These are phyloP conservation scores for Domatiomyces catenatus DNA, from an alignment of 2,329 filamentous ascomycete species.

Conservation along the genomic window DNA sequence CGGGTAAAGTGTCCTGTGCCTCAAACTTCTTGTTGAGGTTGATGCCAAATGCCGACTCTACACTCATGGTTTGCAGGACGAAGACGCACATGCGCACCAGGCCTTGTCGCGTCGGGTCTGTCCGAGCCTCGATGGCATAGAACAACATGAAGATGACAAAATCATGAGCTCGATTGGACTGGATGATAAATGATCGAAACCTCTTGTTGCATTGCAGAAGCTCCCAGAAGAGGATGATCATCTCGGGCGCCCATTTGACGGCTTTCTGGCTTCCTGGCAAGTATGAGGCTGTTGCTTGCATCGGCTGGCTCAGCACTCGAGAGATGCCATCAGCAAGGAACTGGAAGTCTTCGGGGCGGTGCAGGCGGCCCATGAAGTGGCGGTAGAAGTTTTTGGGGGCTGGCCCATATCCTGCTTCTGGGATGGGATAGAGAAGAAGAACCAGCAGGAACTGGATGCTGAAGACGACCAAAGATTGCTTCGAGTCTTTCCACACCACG, in stretches of 20 bases:
- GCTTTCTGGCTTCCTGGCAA: constrained; percentile 69
- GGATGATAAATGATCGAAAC: constrained; percentile 91
- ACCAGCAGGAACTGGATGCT: constrained; percentile 81
- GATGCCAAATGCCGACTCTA: constrained; percentile 77
- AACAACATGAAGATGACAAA: constrained; percentile 83
- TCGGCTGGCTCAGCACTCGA: constrained; percentile 60
- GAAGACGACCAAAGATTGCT: constrained; percentile 81
- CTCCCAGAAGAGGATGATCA: constrained; percentile 96
- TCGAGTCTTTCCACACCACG: constrained; percentile 77
- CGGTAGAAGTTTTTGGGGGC: constrained; percentile 82
- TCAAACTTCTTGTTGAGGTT: constrained; percentile 82
- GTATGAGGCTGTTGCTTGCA: constrained; percentile 77
- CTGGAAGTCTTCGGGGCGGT: constrained; percentile 91
- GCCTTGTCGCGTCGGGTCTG: constrained; percentile 75
- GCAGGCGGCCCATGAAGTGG: constrained; percentile 76
- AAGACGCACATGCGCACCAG: constrained; percentile 97
- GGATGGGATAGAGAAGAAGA: constrained; percentile 72
- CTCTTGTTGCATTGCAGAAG: constrained; percentile 92
- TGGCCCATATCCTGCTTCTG: constrained; percentile 50
- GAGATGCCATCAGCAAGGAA: constrained; percentile 94
- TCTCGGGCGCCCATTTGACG: constrained; percentile 79
- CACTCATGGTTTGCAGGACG: constrained; percentile 82
- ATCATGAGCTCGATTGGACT: constrained; percentile 83
- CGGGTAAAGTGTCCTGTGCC: constrained; percentile 72
- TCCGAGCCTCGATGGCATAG: constrained; percentile 80